Conservation (phyloP, 2,329 filamentous ascomycete species). For the Zasmidium angulare region DNA sequence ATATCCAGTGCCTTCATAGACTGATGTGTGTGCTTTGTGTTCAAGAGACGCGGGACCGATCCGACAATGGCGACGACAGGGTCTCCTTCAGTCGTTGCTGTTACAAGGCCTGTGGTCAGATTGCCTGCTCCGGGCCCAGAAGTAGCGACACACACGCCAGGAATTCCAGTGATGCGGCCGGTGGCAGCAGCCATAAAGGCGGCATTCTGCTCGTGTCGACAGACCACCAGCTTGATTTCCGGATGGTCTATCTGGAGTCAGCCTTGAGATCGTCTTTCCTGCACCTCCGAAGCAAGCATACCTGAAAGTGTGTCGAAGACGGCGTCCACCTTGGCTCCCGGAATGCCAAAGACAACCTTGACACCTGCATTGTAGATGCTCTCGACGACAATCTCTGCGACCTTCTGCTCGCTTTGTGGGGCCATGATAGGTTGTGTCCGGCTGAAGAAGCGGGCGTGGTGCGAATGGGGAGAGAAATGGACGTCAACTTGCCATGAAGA, state of each 20-base stretch:
- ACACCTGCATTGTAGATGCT: constrained; percentile 45
- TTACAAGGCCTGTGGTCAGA: constrained; percentile 48
- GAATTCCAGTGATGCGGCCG: constrained; percentile 47
- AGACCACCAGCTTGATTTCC: constrained; percentile 41
- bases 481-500: constrained; percentile 9
- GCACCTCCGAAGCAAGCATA: too few species aligned
- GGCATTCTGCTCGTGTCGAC: constrained; percentile 52
- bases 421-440: constrained; percentile 5
- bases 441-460: neutral
- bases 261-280: too few species aligned
- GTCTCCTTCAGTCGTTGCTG: constrained; percentile 50
- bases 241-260: constrained; percentile 4
- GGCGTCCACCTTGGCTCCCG: constrained; percentile 44
- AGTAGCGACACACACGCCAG: constrained; percentile 50
- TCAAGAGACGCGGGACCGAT: constrained; percentile 46
- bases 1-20: constrained; percentile 48
- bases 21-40: constrained; percentile 50
- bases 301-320: constrained; percentile 51
- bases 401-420: constrained; percentile 25
- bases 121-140: constrained; percentile 51
- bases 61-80: constrained; percentile 53
- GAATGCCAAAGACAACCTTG: constrained; percentile 49
- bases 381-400: constrained; percentile 36
- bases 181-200: constrained; percentile 52
- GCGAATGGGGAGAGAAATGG: neutral